phyloP scores from a whole-genome alignment of 2,329 filamentous ascomycete genomes.

The Nannizziopsis barbatae region DNA sequence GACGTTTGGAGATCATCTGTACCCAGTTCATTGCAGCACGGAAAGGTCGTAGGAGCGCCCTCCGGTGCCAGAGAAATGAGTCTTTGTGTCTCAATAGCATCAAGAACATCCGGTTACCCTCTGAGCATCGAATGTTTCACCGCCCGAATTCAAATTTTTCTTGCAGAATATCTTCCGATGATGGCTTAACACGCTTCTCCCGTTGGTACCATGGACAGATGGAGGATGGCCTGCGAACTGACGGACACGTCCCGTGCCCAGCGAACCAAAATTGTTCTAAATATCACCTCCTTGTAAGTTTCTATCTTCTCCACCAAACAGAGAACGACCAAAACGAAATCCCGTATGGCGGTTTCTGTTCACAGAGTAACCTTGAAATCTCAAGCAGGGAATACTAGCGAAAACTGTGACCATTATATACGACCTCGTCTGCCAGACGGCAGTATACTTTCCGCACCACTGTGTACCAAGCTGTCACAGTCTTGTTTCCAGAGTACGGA shows the following conservation, averaged over 20 bases:
- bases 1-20: not conserved
- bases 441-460: not conserved
- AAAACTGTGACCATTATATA: slow-evolving; percentile 2
- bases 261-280: not conserved
- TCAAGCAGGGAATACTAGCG: slow-evolving; percentile 4
- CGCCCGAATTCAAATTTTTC: slow-evolving; percentile 2
- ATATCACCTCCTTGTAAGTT: not conserved
- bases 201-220: not conserved
- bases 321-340: not conserved
- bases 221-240: not conserved
- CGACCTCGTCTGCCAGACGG: not conserved
- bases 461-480: not conserved
- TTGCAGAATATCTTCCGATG: slow-evolving; percentile 8
- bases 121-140: slow-evolving; percentile 5
- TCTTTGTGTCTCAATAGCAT: slow-evolving; percentile 2
- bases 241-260: not conserved
- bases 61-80: not conserved
- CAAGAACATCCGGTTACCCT: slow-evolving; percentile 4
- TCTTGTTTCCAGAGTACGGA: not conserved
- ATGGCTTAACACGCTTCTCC: not conserved
- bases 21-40: not conserved
- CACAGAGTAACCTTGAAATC: slow-evolving; percentile 3
- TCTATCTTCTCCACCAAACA: not conserved
- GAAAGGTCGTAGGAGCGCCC: not conserved
- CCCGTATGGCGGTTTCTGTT: not conserved